These are phyloP conservation scores for Blastobotrys petasosporus DNA, from an alignment of 1,139 yeast genomes.

Conservation along the genomic window DNA sequence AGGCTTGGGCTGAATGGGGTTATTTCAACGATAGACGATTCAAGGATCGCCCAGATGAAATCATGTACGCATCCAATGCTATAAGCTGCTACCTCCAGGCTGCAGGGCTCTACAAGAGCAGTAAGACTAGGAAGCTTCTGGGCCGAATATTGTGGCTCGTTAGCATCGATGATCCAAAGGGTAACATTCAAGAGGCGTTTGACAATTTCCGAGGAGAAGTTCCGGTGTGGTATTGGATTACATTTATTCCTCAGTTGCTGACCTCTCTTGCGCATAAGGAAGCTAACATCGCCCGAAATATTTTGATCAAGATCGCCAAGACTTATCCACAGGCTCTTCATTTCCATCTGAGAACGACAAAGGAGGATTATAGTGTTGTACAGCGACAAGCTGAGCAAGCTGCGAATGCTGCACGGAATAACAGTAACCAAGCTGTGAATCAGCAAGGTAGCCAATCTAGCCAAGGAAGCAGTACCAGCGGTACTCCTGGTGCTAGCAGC, in stretches of 20 bases:
- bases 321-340: constrained; percentile 96
- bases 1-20: constrained; percentile 99
- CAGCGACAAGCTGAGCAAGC: constrained; percentile 73
- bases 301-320: constrained; percentile 87
- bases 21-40: constrained; percentile 84
- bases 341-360: constrained; percentile 90
- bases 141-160: constrained; percentile 93
- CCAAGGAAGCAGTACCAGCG: constrained; percentile 8
- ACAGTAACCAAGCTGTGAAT: constrained; percentile 15
- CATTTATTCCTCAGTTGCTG: constrained; percentile 89
- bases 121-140: constrained; percentile 78
- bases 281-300: constrained; percentile 80
- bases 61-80: constrained; percentile 87
- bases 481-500: constrained; percentile 17
- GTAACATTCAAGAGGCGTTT: constrained; percentile 79
- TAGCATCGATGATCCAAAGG: constrained; percentile 80
- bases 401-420: constrained; percentile 28
- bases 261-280: constrained; percentile 88
- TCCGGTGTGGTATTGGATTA: constrained; percentile 99
- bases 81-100: constrained; percentile 95
- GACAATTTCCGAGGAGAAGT: constrained; percentile 92
- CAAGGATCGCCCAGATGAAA: constrained; percentile 77
- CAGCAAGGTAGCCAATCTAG: constrained; percentile 13
- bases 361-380: constrained; percentile 85
- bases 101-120: constrained; percentile 90